A percentile compares a stretch with the other conserved stretches of the same genome.
These are phyloP conservation scores for Sporothrix phasma DNA, from an alignment of 2,329 filamentous ascomycete species.

Conservation along the genomic window DNA sequence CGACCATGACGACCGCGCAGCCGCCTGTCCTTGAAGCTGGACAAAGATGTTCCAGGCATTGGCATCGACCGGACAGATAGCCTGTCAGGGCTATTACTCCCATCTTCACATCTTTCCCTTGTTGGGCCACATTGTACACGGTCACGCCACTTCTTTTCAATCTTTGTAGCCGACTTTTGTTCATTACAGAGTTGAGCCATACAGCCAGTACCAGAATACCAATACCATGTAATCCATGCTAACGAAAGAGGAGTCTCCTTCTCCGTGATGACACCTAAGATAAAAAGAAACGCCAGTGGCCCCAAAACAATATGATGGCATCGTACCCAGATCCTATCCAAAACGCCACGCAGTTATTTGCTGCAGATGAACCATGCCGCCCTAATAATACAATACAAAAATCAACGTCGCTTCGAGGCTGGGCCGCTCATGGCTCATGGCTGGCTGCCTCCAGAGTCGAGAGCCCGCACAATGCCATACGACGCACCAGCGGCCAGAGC, in stretches of 20 bases:
- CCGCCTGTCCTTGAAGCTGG: slow-evolving; percentile 28
- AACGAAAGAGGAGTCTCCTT: background rate
- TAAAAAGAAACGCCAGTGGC: background rate
- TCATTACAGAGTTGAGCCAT: background rate
- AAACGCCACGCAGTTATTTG: background rate
- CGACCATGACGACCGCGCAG: slow-evolving; percentile 27
- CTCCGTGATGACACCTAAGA: background rate
- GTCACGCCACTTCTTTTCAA: too few species aligned
- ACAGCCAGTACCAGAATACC: background rate
- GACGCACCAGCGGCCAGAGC: slow-evolving; percentile 56
- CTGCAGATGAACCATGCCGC: background rate
- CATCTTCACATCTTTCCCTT: too few species aligned
- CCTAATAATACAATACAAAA: background rate
- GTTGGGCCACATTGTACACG: too few species aligned
- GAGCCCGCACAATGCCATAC: slow-evolving; percentile 50
- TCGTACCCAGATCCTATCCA: background rate
- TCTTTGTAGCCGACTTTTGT: background rate
- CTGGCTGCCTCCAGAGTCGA: slow-evolving; percentile 31
- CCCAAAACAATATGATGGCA: background rate
- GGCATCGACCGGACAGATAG: too few species aligned
- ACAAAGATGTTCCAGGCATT: slow-evolving; percentile 26
- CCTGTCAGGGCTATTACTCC: too few species aligned
- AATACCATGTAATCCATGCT: background rate
- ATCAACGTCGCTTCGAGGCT: background rate
- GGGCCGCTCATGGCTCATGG: background rate